A percentile compares a stretch with the other conserved stretches of the same genome.
Conservation (phyloP, 805 yeast species). For the Millerozyma miso region DNA sequence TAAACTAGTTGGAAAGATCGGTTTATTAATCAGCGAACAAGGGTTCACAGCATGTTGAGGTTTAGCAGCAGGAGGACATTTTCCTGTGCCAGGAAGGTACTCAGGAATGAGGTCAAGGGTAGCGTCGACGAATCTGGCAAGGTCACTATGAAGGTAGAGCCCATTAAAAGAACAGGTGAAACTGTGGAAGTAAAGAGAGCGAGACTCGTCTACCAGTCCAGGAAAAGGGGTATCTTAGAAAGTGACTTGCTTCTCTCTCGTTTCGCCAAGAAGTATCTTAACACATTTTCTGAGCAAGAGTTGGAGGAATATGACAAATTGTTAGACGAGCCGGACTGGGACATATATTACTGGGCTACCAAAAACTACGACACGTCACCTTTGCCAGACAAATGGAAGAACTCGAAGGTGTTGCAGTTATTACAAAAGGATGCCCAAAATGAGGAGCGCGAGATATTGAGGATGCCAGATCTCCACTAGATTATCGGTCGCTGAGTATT, state of each 20-base stretch:
- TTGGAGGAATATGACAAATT: slow-evolving; percentile 81
- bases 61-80: background rate
- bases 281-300: slow-evolving; percentile 51
- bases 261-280: slow-evolving; percentile 75
- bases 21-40: background rate
- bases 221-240: slow-evolving; percentile 94
- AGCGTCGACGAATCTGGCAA: slow-evolving; percentile 3
- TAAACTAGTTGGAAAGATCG: background rate
- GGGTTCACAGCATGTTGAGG: background rate
- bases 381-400: slow-evolving; percentile 80
- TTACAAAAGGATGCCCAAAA: slow-evolving; percentile 75
- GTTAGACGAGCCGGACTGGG: slow-evolving; percentile 97
- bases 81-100: background rate
- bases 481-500: no score
- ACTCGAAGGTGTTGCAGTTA: slow-evolving; percentile 56
- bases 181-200: slow-evolving; percentile 71
- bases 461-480: slow-evolving; percentile 66
- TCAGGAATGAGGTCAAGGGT: background rate
- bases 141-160: slow-evolving; percentile 58
- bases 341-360: slow-evolving; percentile 97
- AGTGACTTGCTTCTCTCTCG: slow-evolving; percentile 81
- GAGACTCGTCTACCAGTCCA: slow-evolving; percentile 83
- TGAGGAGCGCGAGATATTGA: slow-evolving; percentile 63
- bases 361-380: slow-evolving; percentile 77
- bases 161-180: slow-evolving; percentile 75